These are phyloP conservation scores for Gaultheria prostrata DNA, from an alignment of 148 eudicot genomes.

Conservation along the genomic window DNA sequence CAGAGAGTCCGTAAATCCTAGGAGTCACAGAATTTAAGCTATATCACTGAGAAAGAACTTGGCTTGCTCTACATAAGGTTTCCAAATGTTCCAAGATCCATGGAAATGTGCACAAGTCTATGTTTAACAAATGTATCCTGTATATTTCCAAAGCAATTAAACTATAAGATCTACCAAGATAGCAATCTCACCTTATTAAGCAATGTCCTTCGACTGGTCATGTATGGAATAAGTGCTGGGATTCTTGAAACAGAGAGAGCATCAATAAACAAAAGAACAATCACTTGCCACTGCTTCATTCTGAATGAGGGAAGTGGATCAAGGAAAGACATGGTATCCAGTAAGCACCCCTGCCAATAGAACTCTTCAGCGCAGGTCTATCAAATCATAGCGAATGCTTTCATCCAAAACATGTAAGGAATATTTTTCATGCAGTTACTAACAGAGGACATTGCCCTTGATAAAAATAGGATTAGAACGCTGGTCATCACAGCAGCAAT, in stretches of 20 bases:
- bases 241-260: conserved; percentile 83
- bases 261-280: conserved; percentile 74
- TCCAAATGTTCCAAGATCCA: conserved; percentile 8
- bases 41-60: background rate
- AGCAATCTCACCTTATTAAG: conserved; percentile 53
- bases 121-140: background rate
- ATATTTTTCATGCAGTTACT: background rate
- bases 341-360: conserved; percentile 47
- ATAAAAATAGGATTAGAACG: background rate
- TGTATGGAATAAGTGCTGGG: conserved; percentile 62
- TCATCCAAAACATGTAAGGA: background rate
- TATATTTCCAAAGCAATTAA: background rate
- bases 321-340: conserved; percentile 86
- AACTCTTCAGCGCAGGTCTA: background rate
- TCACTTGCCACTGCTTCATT: conserved; percentile 86
- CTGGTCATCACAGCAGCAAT: too few relatives aligned
- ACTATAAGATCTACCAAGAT: background rate
- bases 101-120: background rate
- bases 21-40: background rate
- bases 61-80: background rate
- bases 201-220: conserved; percentile 58
- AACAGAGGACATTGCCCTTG: background rate
- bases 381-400: conserved; percentile 7
- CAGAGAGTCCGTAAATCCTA: background rate
- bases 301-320: conserved; percentile 87